These are phyloP conservation scores for Trichocomaceae sp. DNA, from an alignment of 2,329 filamentous ascomycete genomes.

Conservation along the genomic window DNA sequence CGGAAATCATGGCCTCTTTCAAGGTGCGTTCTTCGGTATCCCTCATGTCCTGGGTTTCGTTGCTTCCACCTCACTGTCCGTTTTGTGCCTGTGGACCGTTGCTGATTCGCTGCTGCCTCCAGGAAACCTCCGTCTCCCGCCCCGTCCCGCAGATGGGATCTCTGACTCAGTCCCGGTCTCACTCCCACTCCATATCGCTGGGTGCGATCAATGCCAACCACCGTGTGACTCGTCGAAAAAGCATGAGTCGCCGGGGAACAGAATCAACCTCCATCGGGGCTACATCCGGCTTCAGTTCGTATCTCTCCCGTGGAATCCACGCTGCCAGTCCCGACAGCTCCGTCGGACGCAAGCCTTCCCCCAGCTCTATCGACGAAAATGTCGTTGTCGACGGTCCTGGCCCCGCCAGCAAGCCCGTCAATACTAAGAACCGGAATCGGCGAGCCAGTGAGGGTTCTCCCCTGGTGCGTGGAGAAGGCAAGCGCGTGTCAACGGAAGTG, in stretches of 20 bases:
- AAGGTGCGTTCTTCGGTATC: slow-evolving; percentile 23
- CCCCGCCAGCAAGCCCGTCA: slow-evolving; percentile 41
- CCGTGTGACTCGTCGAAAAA: slow-evolving; percentile 88
- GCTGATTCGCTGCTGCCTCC: slow-evolving; percentile 1
- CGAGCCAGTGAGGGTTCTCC: slow-evolving; percentile 81
- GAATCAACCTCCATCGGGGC: slow-evolving; percentile 55
- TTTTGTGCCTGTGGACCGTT: background rate
- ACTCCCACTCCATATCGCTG: slow-evolving; percentile 74
- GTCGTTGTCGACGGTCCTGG: slow-evolving; percentile 43
- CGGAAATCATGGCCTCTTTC: slow-evolving; percentile 34
- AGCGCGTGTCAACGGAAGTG: slow-evolving; percentile 76
- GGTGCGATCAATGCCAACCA: slow-evolving; percentile 72
- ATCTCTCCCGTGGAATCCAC: slow-evolving; percentile 36
- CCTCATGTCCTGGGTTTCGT: background rate
- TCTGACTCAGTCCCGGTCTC: slow-evolving; percentile 60
- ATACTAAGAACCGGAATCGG: slow-evolving; percentile 50
- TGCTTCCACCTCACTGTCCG: background rate
- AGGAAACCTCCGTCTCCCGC: slow-evolving; percentile 52
- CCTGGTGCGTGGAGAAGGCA: slow-evolving; percentile 68
- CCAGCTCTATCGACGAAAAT: slow-evolving; percentile 26
- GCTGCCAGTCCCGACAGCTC: slow-evolving; percentile 25
- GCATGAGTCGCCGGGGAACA: slow-evolving; percentile 61
- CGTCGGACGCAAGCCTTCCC: slow-evolving; percentile 33
- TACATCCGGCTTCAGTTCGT: slow-evolving; percentile 31
- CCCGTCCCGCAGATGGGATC: slow-evolving; percentile 57